A percentile compares a stretch with the other conserved stretches of the same genome.
Evolutionary conservation across 225 moss, liverwort and hornwort genomes (phyloP).

Genomic region (Lunularia cruciata): DNA sequence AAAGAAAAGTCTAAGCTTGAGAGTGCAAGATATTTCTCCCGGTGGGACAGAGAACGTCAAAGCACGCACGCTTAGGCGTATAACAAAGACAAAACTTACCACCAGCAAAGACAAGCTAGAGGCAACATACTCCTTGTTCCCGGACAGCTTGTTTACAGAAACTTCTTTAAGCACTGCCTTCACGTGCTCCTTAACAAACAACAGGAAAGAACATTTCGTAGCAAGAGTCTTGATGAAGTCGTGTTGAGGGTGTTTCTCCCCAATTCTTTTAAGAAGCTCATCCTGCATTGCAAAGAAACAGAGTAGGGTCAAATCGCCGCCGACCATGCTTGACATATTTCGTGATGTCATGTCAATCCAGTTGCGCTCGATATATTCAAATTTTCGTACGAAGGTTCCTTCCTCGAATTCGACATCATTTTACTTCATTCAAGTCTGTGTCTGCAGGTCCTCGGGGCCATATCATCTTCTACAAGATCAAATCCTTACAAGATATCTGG

Average conservation of each 20-base stretch:
- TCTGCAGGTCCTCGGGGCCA: too few relatives aligned
- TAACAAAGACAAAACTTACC: conserved; percentile 44
- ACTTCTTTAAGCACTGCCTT: conserved; percentile 55
- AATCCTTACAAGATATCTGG: too few relatives aligned
- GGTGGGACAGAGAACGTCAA: not conserved
- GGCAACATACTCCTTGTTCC: conserved; percentile 54
- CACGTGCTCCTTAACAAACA: conserved; percentile 80
- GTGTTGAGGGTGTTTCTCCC: conserved; percentile 72
- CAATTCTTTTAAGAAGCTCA: conserved; percentile 60
- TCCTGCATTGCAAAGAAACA: conserved; percentile 44
- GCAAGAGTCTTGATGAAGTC: conserved; percentile 71
- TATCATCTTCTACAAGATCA: too few relatives aligned
- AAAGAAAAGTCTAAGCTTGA: too few relatives aligned
- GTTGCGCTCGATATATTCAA: too few relatives aligned
- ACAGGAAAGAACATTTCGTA: conserved; percentile 64
- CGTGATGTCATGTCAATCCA: too few relatives aligned
- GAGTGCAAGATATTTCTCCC: not conserved
- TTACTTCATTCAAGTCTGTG: too few relatives aligned
- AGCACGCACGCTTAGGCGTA: not conserved
- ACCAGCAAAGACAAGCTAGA: conserved; percentile 74
- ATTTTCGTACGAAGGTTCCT: too few relatives aligned
- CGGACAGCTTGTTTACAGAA: conserved; percentile 50
- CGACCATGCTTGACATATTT: too few relatives aligned
- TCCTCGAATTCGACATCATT: too few relatives aligned
- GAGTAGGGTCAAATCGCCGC: too few relatives aligned